phyloP scores from a whole-genome alignment of 352 stramenopile species.

The Pythium coloratum region DNA sequence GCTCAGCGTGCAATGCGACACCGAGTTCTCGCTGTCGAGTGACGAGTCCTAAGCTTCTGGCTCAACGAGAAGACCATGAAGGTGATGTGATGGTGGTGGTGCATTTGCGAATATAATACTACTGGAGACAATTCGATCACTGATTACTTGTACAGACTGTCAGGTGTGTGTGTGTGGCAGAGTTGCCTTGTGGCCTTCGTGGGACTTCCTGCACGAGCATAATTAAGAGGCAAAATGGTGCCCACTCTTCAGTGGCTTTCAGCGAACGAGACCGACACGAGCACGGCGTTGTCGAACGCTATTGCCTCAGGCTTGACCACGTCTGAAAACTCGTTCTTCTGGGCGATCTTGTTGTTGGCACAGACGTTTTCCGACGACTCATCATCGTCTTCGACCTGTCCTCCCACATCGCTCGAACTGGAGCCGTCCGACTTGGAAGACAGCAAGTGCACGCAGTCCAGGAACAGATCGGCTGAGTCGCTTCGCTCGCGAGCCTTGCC shows the following conservation, averaged over 20 bases:
- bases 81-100: not conserved
- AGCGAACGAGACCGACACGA: constrained; percentile 8
- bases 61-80: constrained; percentile 2
- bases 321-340: not conserved
- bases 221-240: constrained; percentile 3
- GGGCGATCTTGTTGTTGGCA: not conserved
- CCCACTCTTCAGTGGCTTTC: not conserved
- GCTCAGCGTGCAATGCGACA: constrained; percentile 80
- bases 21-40: constrained; percentile 69
- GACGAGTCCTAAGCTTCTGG: constrained; percentile 29
- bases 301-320: not conserved
- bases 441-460: constrained; percentile 76
- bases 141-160: constrained; percentile 13
- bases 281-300: not conserved
- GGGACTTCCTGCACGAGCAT: not conserved
- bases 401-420: constrained; percentile 1
- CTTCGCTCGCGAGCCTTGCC: constrained; percentile 46
- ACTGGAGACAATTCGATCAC: constrained; percentile 2
- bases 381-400: not conserved
- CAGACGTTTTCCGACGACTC: constrained; percentile 7
- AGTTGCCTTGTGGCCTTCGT: too few species aligned
- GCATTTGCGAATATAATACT: not conserved
- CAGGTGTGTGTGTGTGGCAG: not conserved
- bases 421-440: constrained; percentile 34
- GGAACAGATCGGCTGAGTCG: constrained; percentile 80